Conservation (phyloP, 2,329 filamentous ascomycete genomes). For the Stagonosporopsis tanaceti region DNA sequence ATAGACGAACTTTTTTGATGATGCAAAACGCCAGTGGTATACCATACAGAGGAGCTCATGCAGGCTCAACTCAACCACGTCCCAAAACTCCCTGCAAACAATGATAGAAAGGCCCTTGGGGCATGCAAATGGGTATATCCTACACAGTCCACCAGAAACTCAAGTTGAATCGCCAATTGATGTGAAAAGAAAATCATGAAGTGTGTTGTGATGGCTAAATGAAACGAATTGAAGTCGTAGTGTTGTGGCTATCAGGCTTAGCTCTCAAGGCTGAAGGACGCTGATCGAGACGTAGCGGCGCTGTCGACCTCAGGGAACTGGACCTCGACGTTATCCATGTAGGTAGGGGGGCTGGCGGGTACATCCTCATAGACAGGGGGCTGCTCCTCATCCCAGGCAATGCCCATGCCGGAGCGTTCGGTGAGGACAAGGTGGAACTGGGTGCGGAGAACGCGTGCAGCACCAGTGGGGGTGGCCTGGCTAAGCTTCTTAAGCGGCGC, state of each 20-base stretch:
- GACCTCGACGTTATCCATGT: constrained; percentile 45
- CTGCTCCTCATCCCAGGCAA: constrained; percentile 96
- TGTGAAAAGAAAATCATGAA: constrained; percentile 34
- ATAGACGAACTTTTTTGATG: constrained; percentile 10
- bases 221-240: constrained; percentile 4
- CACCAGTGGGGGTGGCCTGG: constrained; percentile 83
- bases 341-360: constrained; percentile 78
- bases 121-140: constrained; percentile 37
- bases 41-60: constrained; percentile 23
- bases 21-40: constrained; percentile 20
- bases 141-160: constrained; percentile 32
- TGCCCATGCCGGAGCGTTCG: constrained; percentile 83
- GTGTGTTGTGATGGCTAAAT: constrained; percentile 14
- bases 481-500: constrained; percentile 72
- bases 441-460: constrained; percentile 89
- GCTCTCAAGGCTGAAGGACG: constrained; percentile 34
- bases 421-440: constrained; percentile 86
- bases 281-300: constrained; percentile 52
- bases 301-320: constrained; percentile 26
- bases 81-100: constrained; percentile 17
- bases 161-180: constrained; percentile 26
- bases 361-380: constrained; percentile 95
- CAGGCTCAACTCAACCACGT: constrained; percentile 22
- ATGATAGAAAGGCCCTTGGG: constrained; percentile 4
- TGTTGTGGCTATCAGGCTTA: constrained; percentile 12